Conservation (phyloP, 2,329 filamentous ascomycete species). For the Gliomastix tumulicola region DNA sequence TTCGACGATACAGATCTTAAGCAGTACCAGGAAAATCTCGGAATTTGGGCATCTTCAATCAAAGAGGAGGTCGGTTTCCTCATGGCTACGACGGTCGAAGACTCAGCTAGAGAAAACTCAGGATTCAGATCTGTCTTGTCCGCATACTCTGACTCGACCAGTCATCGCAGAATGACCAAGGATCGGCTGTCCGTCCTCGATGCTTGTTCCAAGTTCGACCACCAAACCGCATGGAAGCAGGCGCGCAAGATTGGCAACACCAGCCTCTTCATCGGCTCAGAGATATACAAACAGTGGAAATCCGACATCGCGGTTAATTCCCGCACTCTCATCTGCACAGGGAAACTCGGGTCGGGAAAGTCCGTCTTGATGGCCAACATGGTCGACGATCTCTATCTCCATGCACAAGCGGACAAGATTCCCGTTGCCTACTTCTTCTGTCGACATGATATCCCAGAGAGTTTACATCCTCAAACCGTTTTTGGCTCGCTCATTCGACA, state of each 20-base stretch:
- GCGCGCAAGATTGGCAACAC: slow-evolving; percentile 25
- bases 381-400: slow-evolving; percentile 23
- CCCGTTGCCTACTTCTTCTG: slow-evolving; percentile 21
- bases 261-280: slow-evolving; percentile 9
- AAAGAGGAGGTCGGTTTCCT: slow-evolving; percentile 15
- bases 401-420: background rate
- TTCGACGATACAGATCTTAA: slow-evolving; percentile 18
- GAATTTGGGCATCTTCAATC: slow-evolving; percentile 21
- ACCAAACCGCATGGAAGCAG: slow-evolving; percentile 28
- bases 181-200: slow-evolving; percentile 18
- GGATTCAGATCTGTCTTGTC: too few relatives aligned
- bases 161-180: too few relatives aligned
- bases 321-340: slow-evolving; percentile 20
- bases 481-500: slow-evolving; percentile 22
- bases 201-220: slow-evolving; percentile 27
- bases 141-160: too few relatives aligned
- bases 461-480: slow-evolving; percentile 15
- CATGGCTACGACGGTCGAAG: too few relatives aligned
- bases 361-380: slow-evolving; percentile 34
- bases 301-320: background rate
- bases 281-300: background rate
- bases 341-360: slow-evolving; percentile 32
- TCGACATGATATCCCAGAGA: slow-evolving; percentile 15
- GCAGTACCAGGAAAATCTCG: slow-evolving; percentile 18
- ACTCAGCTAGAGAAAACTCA: too few relatives aligned